Percentiles rank a stretch among this genome's conserved stretches.
Conservation (phyloP, 768 basidiomycete species). For the Auriscalpium vulgare region DNA sequence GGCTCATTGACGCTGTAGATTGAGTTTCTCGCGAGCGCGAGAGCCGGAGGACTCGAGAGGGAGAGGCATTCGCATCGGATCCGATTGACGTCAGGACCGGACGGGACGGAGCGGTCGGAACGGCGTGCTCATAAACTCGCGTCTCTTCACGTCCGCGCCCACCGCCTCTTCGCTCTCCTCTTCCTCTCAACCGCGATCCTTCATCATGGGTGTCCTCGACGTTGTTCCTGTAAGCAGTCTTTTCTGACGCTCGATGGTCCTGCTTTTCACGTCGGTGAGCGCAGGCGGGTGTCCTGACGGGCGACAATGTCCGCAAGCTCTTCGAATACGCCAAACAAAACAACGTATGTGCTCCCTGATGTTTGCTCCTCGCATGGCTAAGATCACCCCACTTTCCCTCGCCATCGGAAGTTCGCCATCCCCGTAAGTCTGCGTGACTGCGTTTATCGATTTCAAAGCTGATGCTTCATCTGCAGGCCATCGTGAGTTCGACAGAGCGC, state of each 20-base stretch:
- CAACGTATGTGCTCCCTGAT: slow-evolving; percentile 46
- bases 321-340: slow-evolving; percentile 90
- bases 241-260: neutral
- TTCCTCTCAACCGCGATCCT: neutral
- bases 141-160: neutral
- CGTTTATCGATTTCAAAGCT: slow-evolving; percentile 1
- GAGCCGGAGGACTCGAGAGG: no score
- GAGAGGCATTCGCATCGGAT: neutral
- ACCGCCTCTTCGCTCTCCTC: neutral
- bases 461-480: slow-evolving; percentile 41
- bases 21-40: no score
- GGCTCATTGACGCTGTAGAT: no score
- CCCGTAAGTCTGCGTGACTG: slow-evolving; percentile 46
- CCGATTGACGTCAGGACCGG: neutral
- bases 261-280: neutral
- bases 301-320: slow-evolving; percentile 89
- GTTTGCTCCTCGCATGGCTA: neutral
- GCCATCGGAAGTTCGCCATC: slow-evolving; percentile 59
- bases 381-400: slow-evolving; percentile 5
- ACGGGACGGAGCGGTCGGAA: slow-evolving; percentile 8
- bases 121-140: slow-evolving; percentile 2
- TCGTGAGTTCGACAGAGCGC: slow-evolving; percentile 43
- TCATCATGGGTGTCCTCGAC: slow-evolving; percentile 71
- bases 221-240: slow-evolving; percentile 66
- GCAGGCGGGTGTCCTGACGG: slow-evolving; percentile 91